Evolutionary conservation across 306 rosid genomes (phyloP).

Genomic region (Delonix regia): DNA sequence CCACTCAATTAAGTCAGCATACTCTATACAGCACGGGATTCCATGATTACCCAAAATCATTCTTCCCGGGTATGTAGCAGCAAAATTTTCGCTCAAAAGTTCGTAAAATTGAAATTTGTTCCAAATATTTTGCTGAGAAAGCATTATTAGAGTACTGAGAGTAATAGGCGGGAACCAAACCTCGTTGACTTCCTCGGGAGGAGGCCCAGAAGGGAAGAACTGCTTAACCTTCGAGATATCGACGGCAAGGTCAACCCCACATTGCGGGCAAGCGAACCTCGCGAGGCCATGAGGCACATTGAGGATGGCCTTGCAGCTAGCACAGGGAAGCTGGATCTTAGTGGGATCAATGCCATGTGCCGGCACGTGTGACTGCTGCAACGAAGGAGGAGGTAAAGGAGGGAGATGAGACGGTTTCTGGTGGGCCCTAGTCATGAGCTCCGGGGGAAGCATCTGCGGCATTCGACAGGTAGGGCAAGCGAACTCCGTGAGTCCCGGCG

Average conservation of each 20-base stretch:
- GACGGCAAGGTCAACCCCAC: constrained; percentile 80
- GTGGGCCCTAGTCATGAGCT: constrained; percentile 73
- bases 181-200: constrained; percentile 53
- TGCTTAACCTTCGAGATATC: constrained; percentile 17
- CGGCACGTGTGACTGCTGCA: constrained; percentile 49
- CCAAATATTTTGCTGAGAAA: background rate
- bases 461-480: constrained; percentile 79
- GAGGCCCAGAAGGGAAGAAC: constrained; percentile 16
- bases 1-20: background rate
- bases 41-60: background rate
- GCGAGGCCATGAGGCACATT: constrained; percentile 93
- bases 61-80: background rate
- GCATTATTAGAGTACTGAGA: background rate
- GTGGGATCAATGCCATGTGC: constrained; percentile 95
- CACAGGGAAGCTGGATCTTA: constrained; percentile 98
- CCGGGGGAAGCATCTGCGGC: constrained; percentile 98
- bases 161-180: constrained; percentile 30
- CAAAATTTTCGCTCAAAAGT: constrained; percentile 1
- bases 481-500: constrained; percentile 80
- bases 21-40: background rate
- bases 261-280: constrained; percentile 86
- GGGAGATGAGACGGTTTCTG: constrained; percentile 33
- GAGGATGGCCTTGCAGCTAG: constrained; percentile 86
- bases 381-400: constrained; percentile 26
- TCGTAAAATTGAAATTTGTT: background rate